phyloP scores from a whole-genome alignment of 2,329 filamentous ascomycete species.

The Diplodia scrobiculata region DNA sequence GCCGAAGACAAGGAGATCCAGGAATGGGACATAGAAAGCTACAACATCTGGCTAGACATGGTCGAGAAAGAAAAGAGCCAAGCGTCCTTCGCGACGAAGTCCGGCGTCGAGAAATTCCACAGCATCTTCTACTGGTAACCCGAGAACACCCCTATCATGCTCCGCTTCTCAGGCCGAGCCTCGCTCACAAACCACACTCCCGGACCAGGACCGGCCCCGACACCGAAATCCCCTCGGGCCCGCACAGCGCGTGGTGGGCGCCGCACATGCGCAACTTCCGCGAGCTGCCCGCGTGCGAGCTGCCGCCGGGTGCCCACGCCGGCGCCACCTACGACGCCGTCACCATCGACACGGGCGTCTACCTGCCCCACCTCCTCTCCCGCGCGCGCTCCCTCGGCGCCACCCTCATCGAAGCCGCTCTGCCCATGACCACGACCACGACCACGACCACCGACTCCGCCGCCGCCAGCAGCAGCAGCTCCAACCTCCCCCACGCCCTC shows the following conservation, averaged over 20 bases:
- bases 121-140: slow-evolving; percentile 27
- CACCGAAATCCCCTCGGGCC: slow-evolving; percentile 30
- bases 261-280: slow-evolving; percentile 42
- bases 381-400: slow-evolving; percentile 36
- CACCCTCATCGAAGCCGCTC: slow-evolving; percentile 35
- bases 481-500: slow-evolving; percentile 39
- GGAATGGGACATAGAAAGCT: slow-evolving; percentile 51
- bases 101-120: slow-evolving; percentile 34
- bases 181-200: not conserved
- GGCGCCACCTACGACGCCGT: slow-evolving; percentile 42
- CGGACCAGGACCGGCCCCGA: slow-evolving; percentile 35
- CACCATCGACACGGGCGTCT: slow-evolving; percentile 44
- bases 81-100: slow-evolving; percentile 33
- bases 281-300: slow-evolving; percentile 30
- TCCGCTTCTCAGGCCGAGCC: not conserved
- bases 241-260: slow-evolving; percentile 44
- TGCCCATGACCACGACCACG: slow-evolving; percentile 33
- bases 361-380: slow-evolving; percentile 44
- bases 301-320: slow-evolving; percentile 33
- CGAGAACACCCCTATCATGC: not conserved
- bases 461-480: not conserved
- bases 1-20: slow-evolving; percentile 37
- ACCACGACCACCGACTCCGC: slow-evolving; percentile 33
- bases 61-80: slow-evolving; percentile 35
- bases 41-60: slow-evolving; percentile 45